A percentile compares a stretch with the other conserved stretches of the same genome.
Conservation (phyloP, 768 basidiomycete genomes). For the Coprinopsis sp. region DNA sequence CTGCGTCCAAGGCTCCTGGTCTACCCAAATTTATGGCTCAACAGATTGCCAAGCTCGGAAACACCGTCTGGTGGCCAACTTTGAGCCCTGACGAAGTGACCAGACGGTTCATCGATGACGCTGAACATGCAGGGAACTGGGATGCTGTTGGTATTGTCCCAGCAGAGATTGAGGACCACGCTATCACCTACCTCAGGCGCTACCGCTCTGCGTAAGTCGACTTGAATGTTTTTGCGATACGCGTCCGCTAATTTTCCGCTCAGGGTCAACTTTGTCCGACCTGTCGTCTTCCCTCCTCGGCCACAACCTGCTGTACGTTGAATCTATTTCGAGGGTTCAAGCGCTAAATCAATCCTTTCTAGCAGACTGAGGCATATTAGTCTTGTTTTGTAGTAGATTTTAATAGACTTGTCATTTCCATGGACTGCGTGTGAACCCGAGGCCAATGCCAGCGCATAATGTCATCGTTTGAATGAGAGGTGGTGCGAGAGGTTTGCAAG, state of each 20-base stretch:
- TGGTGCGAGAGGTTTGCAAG: neutral
- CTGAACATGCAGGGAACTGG: constrained; percentile 74
- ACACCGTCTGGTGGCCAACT: constrained; percentile 87
- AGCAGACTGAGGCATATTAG: constrained; percentile 25
- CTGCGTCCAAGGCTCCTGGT: constrained; percentile 65
- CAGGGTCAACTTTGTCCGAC: constrained; percentile 65
- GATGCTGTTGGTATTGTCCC: constrained; percentile 75
- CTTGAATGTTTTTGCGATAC: constrained; percentile 7
- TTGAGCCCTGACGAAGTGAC: constrained; percentile 88
- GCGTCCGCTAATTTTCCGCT: constrained; percentile 8
- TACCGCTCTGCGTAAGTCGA: constrained; percentile 81
- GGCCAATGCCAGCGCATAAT: constrained; percentile 1
- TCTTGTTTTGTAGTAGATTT: constrained; percentile 19
- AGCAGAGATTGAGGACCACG: constrained; percentile 78
- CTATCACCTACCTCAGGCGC: constrained; percentile 84
- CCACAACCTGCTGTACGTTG: constrained; percentile 29
- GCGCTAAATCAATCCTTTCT: constrained; percentile 4
- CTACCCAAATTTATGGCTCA: constrained; percentile 73
- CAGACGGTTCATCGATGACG: constrained; percentile 83
- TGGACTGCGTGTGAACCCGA: neutral
- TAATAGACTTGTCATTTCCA: constrained; percentile 2
- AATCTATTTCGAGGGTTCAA: constrained; percentile 18
- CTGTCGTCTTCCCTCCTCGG: constrained; percentile 59
- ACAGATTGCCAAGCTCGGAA: constrained; percentile 53
- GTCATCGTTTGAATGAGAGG: neutral